Evolutionary conservation across 2,329 filamentous ascomycete genomes (phyloP).

Genomic region (Aureobasidium sp.): DNA sequence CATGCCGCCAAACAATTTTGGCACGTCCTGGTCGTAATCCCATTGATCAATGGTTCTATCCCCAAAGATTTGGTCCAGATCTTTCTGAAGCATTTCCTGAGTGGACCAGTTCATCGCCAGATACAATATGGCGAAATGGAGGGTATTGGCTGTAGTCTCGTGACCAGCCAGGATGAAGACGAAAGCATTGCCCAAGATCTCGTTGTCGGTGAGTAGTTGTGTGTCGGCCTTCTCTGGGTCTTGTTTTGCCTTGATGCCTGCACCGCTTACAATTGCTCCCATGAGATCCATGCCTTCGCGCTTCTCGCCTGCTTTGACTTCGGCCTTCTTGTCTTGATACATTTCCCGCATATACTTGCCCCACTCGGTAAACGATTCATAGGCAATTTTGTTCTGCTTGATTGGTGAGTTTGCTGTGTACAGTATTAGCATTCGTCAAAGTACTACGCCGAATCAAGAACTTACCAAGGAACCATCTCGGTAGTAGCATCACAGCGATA

Average conservation of each 20-base stretch:
- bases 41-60: constrained; percentile 53
- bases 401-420: constrained; percentile 41
- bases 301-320: constrained; percentile 33
- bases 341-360: constrained; percentile 64
- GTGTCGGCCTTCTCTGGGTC: constrained; percentile 37
- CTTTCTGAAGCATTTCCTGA: constrained; percentile 61
- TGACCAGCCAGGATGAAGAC: constrained; percentile 64
- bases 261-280: constrained; percentile 44
- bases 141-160: constrained; percentile 69
- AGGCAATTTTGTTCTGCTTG: constrained; percentile 45
- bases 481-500: constrained; percentile 54
- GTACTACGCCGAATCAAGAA: background rate
- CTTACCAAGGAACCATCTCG: constrained; percentile 49
- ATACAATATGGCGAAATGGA: constrained; percentile 64
- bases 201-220: constrained; percentile 49
- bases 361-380: constrained; percentile 56
- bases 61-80: constrained; percentile 60
- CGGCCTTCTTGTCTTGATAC: constrained; percentile 53
- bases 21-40: constrained; percentile 64
- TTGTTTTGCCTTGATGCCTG: constrained; percentile 29
- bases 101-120: constrained; percentile 59
- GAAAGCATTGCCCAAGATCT: constrained; percentile 66
- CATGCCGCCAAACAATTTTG: constrained; percentile 60
- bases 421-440: background rate
- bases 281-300: constrained; percentile 51